A percentile compares a stretch with the other conserved stretches of the same genome.
These are phyloP conservation scores for Aspergillus terreus DNA, from an alignment of 2,329 filamentous ascomycete species.

Conservation along the genomic window DNA sequence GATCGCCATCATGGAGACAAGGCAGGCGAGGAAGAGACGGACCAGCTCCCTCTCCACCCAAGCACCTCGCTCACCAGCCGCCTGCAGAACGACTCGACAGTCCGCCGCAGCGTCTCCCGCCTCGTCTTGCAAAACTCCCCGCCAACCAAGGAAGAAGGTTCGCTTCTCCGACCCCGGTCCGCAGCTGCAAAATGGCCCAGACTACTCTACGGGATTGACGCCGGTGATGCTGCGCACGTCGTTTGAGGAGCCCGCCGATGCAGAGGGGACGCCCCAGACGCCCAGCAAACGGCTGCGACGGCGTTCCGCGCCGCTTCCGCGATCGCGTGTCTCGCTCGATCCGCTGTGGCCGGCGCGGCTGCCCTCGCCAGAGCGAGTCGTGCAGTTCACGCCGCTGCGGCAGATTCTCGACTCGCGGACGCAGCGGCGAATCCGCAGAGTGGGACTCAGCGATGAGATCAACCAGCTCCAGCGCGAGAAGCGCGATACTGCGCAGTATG, in stretches of 20 bases:
- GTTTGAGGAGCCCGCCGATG: conserved; percentile 25
- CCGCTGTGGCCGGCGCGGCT: conserved; percentile 16
- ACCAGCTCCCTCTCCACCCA: conserved; percentile 16
- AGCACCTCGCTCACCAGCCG: conserved; percentile 6
- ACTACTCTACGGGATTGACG: conserved; percentile 42
- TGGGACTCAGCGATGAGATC: conserved; percentile 46
- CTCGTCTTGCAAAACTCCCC: conserved; percentile 23
- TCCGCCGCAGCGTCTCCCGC: not conserved
- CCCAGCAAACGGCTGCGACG: conserved; percentile 24
- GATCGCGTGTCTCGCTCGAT: conserved; percentile 19
- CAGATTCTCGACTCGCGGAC: conserved; percentile 42
- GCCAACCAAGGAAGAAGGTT: conserved; percentile 38
- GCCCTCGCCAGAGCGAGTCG: conserved; percentile 23
- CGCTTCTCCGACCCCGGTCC: conserved; percentile 45
- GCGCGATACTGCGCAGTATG: conserved; percentile 23
- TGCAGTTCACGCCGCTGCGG: conserved; percentile 45
- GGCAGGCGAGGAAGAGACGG: conserved; percentile 25
- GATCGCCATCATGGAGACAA: conserved; percentile 20
- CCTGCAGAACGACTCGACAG: conserved; percentile 3
- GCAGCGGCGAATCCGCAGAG: conserved; percentile 41
- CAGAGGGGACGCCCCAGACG: conserved; percentile 22
- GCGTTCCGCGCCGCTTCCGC: conserved; percentile 30
- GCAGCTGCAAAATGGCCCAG: conserved; percentile 16
- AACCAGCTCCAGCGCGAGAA: conserved; percentile 42
- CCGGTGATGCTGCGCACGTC: conserved; percentile 40